Evolutionary conservation across 2,329 filamentous ascomycete genomes (phyloP).

Genomic region (Helotiales sp.): DNA sequence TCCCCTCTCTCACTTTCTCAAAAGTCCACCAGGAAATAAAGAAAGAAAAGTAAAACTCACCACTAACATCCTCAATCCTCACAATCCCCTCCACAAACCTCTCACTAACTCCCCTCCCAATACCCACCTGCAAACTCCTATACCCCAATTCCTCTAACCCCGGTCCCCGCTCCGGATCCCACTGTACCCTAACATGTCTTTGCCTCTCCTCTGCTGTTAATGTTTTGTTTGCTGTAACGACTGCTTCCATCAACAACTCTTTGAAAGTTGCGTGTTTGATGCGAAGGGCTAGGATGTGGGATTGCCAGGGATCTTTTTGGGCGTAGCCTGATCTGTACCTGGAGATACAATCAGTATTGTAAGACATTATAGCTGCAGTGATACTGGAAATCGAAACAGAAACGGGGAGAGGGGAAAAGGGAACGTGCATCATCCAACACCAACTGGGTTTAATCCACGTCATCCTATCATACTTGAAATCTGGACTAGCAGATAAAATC

Average conservation of each 20-base stretch:
- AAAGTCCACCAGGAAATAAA: too few species aligned
- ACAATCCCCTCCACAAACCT: constrained; percentile 52
- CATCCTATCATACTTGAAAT: constrained; percentile 56
- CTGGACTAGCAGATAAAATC: constrained; percentile 51
- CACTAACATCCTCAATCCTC: constrained; percentile 60
- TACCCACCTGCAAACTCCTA: constrained; percentile 62
- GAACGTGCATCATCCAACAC: constrained; percentile 56
- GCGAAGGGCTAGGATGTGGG: constrained; percentile 56
- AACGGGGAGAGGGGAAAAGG: too few species aligned
- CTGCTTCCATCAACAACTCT: constrained; percentile 41
- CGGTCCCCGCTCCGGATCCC: constrained; percentile 60
- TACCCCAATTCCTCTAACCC: constrained; percentile 46
- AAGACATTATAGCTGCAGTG: too few species aligned
- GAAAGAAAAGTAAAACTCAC: too few species aligned
- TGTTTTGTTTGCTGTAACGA: constrained; percentile 37
- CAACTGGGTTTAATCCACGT: constrained; percentile 67
- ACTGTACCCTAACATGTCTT: constrained; percentile 55
- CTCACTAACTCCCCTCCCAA: constrained; percentile 47
- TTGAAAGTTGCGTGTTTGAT: constrained; percentile 53
- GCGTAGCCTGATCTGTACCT: constrained; percentile 63
- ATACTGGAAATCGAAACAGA: too few species aligned
- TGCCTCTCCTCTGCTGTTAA: constrained; percentile 23
- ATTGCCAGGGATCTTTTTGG: constrained; percentile 54
- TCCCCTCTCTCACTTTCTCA: too few species aligned
- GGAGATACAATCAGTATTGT: too few species aligned